Evolutionary conservation across 2,329 filamentous ascomycete species (phyloP), one percentile per base, ranked within the genome.

Genomic region (Trichophyton schoenleinii): DNA sequence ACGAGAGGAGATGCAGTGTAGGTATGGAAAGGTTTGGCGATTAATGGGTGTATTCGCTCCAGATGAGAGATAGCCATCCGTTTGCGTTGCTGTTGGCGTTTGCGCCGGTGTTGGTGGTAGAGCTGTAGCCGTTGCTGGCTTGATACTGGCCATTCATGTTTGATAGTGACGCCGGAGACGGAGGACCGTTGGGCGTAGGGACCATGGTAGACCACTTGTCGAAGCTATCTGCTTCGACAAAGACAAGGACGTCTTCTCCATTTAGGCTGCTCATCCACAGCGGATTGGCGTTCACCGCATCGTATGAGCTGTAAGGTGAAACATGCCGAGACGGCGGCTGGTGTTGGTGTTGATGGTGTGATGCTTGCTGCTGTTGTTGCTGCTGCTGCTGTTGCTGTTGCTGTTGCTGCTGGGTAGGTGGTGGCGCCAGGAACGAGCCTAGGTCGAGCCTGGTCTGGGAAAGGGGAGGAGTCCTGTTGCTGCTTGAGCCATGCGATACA

Each of bases 231-330:
- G 64, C 64, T 20, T 64, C 64, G 44, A 66, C 44, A 42, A 66
- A 66, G 9, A 55, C 57, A 41, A 64, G 42, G 18, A 65, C 62
- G 61, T 66, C 65, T 34, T 66, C 65, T 13, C 65, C 65, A 13
- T 58, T 61, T 20, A 66, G 57, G 34, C 63, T 63, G 58, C 49
- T 53, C 22, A 31, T 28, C 49, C 49, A 53, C 9, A 53, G 42
- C 8, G 31, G 22, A n/a, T 41, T 25, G 38, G 44, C 53, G 9
- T 41, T 38, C 8, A 53, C 13, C 0, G 18, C 8, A n/a, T 25
- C 25, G 9, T 55, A 46, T 25, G 57, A 59, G 5, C 6, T 34
- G n/a, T 59, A 22, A 15, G 49, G 49, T 7, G 61, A 57, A n/a
- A 42, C 49, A 15, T 57, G 57, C 13, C 60, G 22, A 31, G 60